phyloP scores from a whole-genome alignment of 208 protist genomes.

The Leishmania braziliensis region DNA sequence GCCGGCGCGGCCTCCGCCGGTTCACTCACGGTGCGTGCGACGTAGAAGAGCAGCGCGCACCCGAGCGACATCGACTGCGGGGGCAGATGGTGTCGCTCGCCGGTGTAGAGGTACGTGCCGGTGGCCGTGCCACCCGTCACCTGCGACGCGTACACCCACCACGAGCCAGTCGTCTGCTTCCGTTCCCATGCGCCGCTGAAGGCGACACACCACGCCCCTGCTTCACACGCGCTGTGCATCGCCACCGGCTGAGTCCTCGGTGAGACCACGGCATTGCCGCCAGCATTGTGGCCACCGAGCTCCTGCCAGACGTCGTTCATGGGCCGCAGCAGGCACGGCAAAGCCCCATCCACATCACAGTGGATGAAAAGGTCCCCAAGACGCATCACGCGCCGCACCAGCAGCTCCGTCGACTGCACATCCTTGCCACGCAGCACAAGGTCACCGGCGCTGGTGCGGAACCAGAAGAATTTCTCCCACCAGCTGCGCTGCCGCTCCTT shows the following conservation, averaged over 20 bases:
- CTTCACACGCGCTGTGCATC: constrained; percentile 79
- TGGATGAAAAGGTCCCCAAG: constrained; percentile 96
- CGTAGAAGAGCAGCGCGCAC: constrained; percentile 65
- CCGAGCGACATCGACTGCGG: constrained; percentile 80
- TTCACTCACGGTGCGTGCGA: constrained; percentile 33
- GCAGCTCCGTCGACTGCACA: constrained; percentile 95
- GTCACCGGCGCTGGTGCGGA: constrained; percentile 96
- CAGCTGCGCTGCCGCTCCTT: constrained; percentile 91
- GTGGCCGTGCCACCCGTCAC: constrained; percentile 62
- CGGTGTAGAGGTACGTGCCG: constrained; percentile 86
- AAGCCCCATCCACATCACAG: constrained; percentile 94
- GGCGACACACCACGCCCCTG: constrained; percentile 92
- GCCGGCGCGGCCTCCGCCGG: constrained; percentile 6
- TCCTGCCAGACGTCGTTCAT: constrained; percentile 36
- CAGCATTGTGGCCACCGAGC: neutral
- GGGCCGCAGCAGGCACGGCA: constrained; percentile 94
- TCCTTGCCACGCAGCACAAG: constrained; percentile 96
- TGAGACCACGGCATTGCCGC: neutral
- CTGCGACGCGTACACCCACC: constrained; percentile 94
- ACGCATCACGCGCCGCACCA: constrained; percentile 81
- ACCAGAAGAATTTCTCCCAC: constrained; percentile 99
- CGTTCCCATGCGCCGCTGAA: constrained; percentile 93
- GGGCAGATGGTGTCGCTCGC: constrained; percentile 87
- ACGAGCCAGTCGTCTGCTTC: constrained; percentile 93
- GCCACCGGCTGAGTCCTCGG: constrained; percentile 36